Evolutionary conservation across 2,329 filamentous ascomycete genomes (phyloP).

Genomic region (Geoglossum cookeanum): DNA sequence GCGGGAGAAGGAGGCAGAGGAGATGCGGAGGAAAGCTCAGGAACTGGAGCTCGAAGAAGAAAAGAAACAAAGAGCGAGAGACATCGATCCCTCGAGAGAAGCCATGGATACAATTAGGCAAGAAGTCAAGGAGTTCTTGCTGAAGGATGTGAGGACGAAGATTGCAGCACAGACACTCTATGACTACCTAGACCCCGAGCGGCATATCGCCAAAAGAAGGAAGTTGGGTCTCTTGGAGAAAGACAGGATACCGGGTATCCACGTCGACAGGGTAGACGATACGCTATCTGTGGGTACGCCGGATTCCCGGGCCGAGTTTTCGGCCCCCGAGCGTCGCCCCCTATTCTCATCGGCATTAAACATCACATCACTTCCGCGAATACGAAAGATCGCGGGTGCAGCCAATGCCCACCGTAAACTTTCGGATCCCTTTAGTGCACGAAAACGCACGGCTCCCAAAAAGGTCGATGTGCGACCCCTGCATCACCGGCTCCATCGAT

Average conservation of each 20-base stretch:
- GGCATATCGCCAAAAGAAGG: slow-evolving; percentile 60
- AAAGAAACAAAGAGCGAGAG: slow-evolving; percentile 67
- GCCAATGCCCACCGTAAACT: slow-evolving; percentile 43
- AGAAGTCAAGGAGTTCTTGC: slow-evolving; percentile 70
- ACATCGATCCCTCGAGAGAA: slow-evolving; percentile 77
- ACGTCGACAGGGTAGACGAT: slow-evolving; percentile 41
- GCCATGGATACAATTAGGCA: slow-evolving; percentile 60
- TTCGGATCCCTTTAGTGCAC: slow-evolving; percentile 48
- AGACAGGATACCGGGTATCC: slow-evolving; percentile 33
- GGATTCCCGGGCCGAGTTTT: slow-evolving; percentile 24
- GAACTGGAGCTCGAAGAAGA: slow-evolving; percentile 76
- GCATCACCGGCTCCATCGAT: slow-evolving; percentile 57
- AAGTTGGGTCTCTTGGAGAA: slow-evolving; percentile 59
- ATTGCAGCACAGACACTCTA: slow-evolving; percentile 67
- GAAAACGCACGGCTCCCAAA: slow-evolving; percentile 32
- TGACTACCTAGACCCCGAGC: slow-evolving; percentile 62
- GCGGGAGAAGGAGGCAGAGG: slow-evolving; percentile 22
- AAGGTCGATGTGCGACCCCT: slow-evolving; percentile 55
- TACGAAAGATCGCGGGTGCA: slow-evolving; percentile 44
- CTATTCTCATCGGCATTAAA: slow-evolving; percentile 36
- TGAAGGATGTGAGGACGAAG: slow-evolving; percentile 74
- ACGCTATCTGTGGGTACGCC: slow-evolving; percentile 46
- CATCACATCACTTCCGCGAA: slow-evolving; percentile 50
- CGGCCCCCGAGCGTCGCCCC: slow-evolving; percentile 21
- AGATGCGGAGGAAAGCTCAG: slow-evolving; percentile 49